Evolutionary conservation across 176 grass and related monocot genomes (phyloP).

Genomic region (Typha latifolia): DNA sequence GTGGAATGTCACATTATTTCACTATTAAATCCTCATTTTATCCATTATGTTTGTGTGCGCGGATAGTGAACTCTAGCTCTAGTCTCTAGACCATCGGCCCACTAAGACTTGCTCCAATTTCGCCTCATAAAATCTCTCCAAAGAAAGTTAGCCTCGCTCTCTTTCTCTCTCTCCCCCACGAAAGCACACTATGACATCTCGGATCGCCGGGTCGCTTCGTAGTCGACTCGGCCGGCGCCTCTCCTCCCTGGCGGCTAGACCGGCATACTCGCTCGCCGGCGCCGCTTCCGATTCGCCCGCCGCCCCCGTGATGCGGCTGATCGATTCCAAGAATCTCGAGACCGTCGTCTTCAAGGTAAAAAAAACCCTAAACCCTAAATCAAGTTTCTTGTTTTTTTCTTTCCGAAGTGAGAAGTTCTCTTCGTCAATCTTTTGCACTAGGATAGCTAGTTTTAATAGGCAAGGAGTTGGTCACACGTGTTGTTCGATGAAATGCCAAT

Average conservation of each 20-base stretch:
- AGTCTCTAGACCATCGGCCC: too few species aligned
- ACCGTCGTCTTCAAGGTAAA: neutral
- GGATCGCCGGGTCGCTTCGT: slow-evolving; percentile 3
- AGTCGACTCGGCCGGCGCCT: neutral
- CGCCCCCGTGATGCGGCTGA: neutral
- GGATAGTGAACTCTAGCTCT: too few species aligned
- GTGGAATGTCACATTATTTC: too few species aligned
- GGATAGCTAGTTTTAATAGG: neutral
- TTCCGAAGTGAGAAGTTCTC: too few species aligned
- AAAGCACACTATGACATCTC: neutral
- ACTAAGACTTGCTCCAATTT: too few species aligned
- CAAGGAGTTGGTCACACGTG: neutral
- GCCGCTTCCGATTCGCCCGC: neutral
- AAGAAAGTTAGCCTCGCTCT: neutral
- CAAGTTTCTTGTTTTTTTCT: neutral
- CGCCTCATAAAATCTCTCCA: too few species aligned
- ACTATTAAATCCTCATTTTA: too few species aligned
- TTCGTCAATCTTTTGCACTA: neutral
- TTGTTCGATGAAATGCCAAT: slow-evolving; percentile 3
- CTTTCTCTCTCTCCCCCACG: neutral
- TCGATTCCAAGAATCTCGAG: neutral
- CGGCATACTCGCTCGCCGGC: neutral
- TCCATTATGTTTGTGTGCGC: too few species aligned
- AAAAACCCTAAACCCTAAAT: slow-evolving; percentile 1
- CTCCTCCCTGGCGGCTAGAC: neutral